Base-by-base conservation (phyloP, 768 basidiomycete species). In the Amanita thiersii region DNA sequence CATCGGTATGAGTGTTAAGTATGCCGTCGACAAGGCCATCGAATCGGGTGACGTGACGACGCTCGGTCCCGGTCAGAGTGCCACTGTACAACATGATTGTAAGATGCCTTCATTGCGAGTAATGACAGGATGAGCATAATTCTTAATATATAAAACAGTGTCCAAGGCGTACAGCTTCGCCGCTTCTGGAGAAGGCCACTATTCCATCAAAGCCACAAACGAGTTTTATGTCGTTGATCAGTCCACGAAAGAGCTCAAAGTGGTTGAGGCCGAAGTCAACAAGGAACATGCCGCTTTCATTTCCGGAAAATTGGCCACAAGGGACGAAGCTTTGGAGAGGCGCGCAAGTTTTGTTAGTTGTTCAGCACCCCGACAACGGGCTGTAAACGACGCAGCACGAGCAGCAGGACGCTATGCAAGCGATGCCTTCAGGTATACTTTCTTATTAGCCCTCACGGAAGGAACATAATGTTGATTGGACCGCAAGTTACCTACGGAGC, bases 1-100 rank as follows among this genome's bases (percentile, higher is more conserved):
- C 60, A 59, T 40, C 17, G 69, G 68, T 43, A 48, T 59, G 37
- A 57, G 61, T 50, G 64, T 62, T 37, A 71, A 70, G 51, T 70
- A 69, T 49, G 49, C 51, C n/a, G 62, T 61, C 5, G 48, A 52
- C 26, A 40, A 36, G 2, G 61, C 59, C 35, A 55, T 56, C 33
- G 44, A 46, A 6, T 42, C 47, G 8, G 52, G 50, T 18, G 51
- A 51, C 12, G 62, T 64, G 56, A 68, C 66, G 40, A 59, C 66
- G 15, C 64, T 72, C 32, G 61, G 60, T 5, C 69, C 68, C 12
- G 67, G 67, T 19, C 51, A 61, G 19, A 62, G 56, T 5, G 45
- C 59, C 15, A 47, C 54, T 3, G 50, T 63, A 11, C 49, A 54
- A 1, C 66, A 71, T 47, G 58, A 68, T 42, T 51, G 69, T 66